Evolutionary conservation across 2,329 filamentous ascomycete genomes (phyloP).

Genomic region (Botrytis squamosa): DNA sequence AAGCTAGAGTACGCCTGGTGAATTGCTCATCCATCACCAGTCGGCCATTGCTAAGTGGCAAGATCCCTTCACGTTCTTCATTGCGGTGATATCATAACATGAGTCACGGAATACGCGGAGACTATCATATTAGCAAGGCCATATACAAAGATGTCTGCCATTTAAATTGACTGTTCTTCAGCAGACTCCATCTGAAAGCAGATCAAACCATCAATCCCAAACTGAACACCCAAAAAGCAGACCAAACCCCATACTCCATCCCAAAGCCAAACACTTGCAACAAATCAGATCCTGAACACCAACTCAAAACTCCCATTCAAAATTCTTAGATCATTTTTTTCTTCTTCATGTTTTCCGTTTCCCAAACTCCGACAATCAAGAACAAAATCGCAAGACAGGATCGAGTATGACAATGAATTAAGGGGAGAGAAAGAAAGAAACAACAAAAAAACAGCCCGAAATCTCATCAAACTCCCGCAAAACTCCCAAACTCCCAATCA

Average conservation of each 20-base stretch:
- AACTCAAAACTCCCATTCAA: neutral
- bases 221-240: neutral
- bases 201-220: neutral
- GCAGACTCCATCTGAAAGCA: neutral
- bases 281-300: neutral
- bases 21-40: neutral
- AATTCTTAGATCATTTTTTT: too few relatives aligned
- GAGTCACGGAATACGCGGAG: neutral
- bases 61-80: neutral
- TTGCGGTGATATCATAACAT: neutral
- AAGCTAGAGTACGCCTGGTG: accelerated
- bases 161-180: neutral
- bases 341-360: neutral
- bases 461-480: neutral
- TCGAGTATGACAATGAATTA: neutral
- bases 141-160: neutral
- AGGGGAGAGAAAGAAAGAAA: neutral
- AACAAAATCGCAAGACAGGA: neutral
- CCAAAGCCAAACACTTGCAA: neutral
- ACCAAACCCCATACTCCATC: neutral
- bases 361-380: neutral
- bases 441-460: neutral
- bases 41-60: neutral
- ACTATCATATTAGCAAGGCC: neutral
- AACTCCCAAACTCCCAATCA: neutral